Percentiles rank a stretch among this genome's conserved stretches.
Conservation (phyloP, 1,139 yeast species). For the Yamadazyma friedrichii region DNA sequence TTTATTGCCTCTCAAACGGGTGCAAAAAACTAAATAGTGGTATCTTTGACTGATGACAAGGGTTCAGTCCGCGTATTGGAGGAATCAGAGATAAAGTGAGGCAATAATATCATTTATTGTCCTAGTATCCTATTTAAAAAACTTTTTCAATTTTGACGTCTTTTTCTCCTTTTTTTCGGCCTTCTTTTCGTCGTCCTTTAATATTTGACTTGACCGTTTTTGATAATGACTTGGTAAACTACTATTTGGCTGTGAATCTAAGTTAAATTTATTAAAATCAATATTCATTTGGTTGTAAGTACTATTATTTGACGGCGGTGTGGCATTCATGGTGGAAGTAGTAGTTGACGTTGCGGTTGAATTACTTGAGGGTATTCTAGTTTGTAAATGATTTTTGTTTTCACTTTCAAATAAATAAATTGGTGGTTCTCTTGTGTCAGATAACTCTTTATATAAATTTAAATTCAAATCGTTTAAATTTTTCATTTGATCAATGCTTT, state of each 20-base stretch:
- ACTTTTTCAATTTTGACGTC: constrained; percentile 33
- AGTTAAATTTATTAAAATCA: constrained; percentile 17
- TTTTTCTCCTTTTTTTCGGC: constrained; percentile 40
- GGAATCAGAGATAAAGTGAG: too few species aligned
- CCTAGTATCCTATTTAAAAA: constrained; percentile 27
- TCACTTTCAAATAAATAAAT: constrained; percentile 30
- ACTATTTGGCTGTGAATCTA: constrained; percentile 12
- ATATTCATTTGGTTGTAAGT: constrained; percentile 13
- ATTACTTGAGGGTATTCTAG: constrained; percentile 3
- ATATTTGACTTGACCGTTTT: constrained; percentile 21
- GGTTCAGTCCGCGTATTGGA: too few species aligned
- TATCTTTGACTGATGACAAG: too few species aligned
- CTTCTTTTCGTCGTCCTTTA: constrained; percentile 10
- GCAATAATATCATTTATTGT: too few species aligned
- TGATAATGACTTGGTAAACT: constrained; percentile 30
- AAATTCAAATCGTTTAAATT: constrained; percentile 32
- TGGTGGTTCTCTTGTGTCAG: constrained; percentile 32
- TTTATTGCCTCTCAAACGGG: too few species aligned
- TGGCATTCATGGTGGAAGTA: neutral
- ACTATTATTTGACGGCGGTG: neutral
- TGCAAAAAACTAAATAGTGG: too few species aligned
- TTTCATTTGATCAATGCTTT: constrained; percentile 39
- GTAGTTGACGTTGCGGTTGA: neutral
- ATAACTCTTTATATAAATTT: constrained; percentile 26
- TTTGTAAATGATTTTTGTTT: constrained; percentile 14